Evolutionary conservation across 306 rosid species (phyloP).

Genomic region (Sechiopsis laciniata): DNA sequence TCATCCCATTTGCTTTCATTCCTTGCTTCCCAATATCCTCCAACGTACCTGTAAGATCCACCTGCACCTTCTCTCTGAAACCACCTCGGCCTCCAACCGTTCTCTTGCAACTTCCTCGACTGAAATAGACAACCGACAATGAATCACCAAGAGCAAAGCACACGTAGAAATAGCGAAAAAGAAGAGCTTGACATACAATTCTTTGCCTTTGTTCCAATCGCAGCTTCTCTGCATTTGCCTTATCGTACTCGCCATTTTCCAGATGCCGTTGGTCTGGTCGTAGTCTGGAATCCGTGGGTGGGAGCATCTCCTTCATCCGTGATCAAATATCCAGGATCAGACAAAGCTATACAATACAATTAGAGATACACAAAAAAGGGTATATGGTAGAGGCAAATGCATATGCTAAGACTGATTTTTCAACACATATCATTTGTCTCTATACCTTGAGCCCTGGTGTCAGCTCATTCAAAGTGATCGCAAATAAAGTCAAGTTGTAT

Average conservation of each 20-base stretch:
- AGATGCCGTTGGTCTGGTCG: constrained; percentile 95
- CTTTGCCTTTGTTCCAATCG: constrained; percentile 92
- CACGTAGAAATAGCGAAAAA: not conserved
- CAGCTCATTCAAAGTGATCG: constrained; percentile 81
- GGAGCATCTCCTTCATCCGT: constrained; percentile 97
- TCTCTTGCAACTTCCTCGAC: constrained; percentile 94
- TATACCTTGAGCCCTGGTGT: constrained; percentile 76
- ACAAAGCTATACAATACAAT: constrained; percentile 52
- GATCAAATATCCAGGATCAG: constrained; percentile 89
- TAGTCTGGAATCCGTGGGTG: constrained; percentile 95
- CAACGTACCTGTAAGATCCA: constrained; percentile 58
- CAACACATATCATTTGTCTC: constrained; percentile 32
- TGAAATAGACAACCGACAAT: constrained; percentile 10
- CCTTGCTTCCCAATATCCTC: constrained; percentile 91
- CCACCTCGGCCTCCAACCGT: constrained; percentile 92
- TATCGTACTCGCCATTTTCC: constrained; percentile 92
- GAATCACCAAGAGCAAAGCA: not conserved
- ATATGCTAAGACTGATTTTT: constrained; percentile 24
- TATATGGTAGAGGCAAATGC: constrained; percentile 31
- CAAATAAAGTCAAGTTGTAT: constrained; percentile 91
- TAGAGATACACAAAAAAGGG: constrained; percentile 43
- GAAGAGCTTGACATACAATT: constrained; percentile 57
- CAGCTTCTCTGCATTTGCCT: constrained; percentile 82
- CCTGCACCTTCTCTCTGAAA: constrained; percentile 59
- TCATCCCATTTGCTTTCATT: constrained; percentile 58